Evolutionary conservation across 129 eudicot genomes (phyloP).

Genomic region (Helianthus tuberosus): DNA sequence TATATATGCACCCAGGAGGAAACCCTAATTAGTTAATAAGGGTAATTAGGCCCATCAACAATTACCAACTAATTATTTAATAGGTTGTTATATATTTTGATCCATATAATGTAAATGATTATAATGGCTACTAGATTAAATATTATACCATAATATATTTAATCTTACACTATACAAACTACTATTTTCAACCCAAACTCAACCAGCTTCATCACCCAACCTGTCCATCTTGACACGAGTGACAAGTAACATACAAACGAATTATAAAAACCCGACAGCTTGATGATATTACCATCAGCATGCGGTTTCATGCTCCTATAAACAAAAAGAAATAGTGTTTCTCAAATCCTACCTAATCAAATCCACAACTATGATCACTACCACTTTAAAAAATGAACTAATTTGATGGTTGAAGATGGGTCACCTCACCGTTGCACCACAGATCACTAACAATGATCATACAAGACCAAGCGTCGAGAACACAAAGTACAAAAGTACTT

Average conservation of each 20-base stretch:
- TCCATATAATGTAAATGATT: no score
- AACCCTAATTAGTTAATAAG: no score
- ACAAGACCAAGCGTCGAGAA: slow-evolving; percentile 47
- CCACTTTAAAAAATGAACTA: not conserved
- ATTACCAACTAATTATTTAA: no score
- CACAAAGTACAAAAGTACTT: slow-evolving; percentile 46
- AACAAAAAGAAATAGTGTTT: not conserved
- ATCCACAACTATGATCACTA: slow-evolving; percentile 8
- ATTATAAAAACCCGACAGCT: slow-evolving; percentile 3
- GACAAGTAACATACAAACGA: not conserved
- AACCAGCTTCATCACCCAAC: not conserved
- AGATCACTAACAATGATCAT: slow-evolving; percentile 3
- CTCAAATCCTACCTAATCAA: slow-evolving; percentile 10
- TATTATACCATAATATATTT: no score
- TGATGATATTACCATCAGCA: no score
- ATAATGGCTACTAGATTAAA: no score
- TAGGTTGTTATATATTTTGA: no score
- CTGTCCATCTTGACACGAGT: not conserved
- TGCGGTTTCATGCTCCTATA: not conserved
- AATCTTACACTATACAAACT: no score
- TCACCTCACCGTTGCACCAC: not conserved
- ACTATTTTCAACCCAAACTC: not conserved
- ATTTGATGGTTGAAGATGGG: not conserved
- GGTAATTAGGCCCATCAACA: no score
- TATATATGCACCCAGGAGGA: no score